Percentiles rank a stretch among this genome's conserved stretches.
phyloP scores from a whole-genome alignment of 805 yeast genomes.

The Geotrichum ghanense region DNA sequence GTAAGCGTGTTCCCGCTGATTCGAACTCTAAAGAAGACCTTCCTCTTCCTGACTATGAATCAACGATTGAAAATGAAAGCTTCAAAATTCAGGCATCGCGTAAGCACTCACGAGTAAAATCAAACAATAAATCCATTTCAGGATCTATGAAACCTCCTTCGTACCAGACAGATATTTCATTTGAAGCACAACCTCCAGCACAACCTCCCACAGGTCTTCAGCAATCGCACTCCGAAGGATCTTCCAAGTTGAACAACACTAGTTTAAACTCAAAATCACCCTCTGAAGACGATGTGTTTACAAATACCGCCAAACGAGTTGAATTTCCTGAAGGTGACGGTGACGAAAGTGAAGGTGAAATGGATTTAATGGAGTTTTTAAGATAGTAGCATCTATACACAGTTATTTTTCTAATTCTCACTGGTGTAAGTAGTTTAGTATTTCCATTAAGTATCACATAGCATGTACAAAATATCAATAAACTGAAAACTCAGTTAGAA shows the following conservation, averaged over 20 bases:
- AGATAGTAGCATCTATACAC: not conserved
- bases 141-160: not conserved
- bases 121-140: not conserved
- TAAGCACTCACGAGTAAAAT: not conserved
- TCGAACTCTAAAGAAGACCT: not conserved
- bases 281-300: not conserved
- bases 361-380: slow-evolving; percentile 9
- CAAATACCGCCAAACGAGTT: not conserved
- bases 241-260: not conserved
- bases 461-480: not conserved
- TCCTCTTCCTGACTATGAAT: not conserved
- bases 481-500: too few species aligned
- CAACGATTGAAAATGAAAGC: not conserved
- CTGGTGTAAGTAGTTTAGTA: not conserved
- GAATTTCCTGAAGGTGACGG: not conserved
- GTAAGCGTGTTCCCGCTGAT: not conserved
- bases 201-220: not conserved
- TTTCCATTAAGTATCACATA: not conserved
- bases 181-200: not conserved
- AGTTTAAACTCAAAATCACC: not conserved
- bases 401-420: too few species aligned
- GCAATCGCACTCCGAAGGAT: not conserved
- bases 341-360: slow-evolving; percentile 7
- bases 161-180: not conserved
- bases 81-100: not conserved